phyloP scores from a whole-genome alignment of 306 rosid species.

The Ormosia semicastrata region DNA sequence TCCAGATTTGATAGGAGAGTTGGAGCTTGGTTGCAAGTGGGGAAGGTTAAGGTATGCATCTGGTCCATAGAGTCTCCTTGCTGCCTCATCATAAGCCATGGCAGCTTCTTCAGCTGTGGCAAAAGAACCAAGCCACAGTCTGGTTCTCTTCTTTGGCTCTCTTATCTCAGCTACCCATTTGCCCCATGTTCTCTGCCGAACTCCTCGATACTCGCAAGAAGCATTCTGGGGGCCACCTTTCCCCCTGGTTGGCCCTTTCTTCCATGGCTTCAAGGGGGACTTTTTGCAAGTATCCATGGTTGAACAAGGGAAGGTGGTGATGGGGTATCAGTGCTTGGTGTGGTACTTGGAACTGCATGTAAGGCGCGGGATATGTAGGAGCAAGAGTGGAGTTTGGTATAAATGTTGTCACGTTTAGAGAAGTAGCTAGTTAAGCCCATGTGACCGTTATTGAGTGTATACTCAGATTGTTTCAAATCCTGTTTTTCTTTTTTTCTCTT shows the following conservation, averaged over 20 bases:
- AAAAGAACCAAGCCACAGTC: slow-evolving; percentile 95
- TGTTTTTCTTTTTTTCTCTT: not conserved
- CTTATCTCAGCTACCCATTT: slow-evolving; percentile 99
- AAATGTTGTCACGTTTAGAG: slow-evolving; percentile 84
- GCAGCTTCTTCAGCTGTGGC: slow-evolving; percentile 98
- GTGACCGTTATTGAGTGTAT: slow-evolving; percentile 64
- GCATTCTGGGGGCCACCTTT: slow-evolving; percentile 98
- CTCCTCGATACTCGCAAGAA: slow-evolving; percentile 84
- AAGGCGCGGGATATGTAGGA: slow-evolving; percentile 80
- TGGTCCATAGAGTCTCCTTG: slow-evolving; percentile 86
- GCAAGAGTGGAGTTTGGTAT: slow-evolving; percentile 57
- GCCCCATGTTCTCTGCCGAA: slow-evolving; percentile 95
- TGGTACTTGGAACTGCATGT: slow-evolving; percentile 40
- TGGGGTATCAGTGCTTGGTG: slow-evolving; percentile 21
- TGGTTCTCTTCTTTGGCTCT: slow-evolving; percentile 93
- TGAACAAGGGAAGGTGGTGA: slow-evolving; percentile 15
- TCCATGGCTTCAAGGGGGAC: slow-evolving; percentile 90
- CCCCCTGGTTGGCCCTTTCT: slow-evolving; percentile 93
- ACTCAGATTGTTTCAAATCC: slow-evolving; percentile 33
- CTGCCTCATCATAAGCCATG: slow-evolving; percentile 96
- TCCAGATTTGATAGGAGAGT: slow-evolving; percentile 42
- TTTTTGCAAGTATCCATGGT: slow-evolving; percentile 69
- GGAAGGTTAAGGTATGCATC: slow-evolving; percentile 97
- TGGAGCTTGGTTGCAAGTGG: slow-evolving; percentile 54
- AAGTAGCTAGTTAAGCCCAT: slow-evolving; percentile 40